These are phyloP conservation scores for Xylaria sp. DNA, from an alignment of 2,329 filamentous ascomycete genomes.

Conservation along the genomic window DNA sequence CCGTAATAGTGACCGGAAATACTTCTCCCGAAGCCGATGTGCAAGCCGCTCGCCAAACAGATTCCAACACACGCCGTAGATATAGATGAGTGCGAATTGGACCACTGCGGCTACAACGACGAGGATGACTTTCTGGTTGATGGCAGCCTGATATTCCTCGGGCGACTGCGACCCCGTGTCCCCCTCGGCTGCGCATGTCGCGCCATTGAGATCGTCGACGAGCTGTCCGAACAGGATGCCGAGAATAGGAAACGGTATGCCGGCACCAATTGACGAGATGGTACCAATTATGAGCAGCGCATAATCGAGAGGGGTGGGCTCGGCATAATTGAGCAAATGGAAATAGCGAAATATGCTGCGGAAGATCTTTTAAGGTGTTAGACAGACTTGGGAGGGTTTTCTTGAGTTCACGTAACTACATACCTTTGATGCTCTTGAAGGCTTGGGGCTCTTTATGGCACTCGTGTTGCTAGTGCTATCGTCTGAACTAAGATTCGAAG, in stretches of 20 bases:
- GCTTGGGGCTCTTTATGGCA: conserved; percentile 7
- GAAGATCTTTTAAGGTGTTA: conserved; percentile 27
- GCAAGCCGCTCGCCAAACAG: conserved; percentile 66
- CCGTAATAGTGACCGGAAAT: conserved; percentile 63
- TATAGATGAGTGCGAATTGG: conserved; percentile 66
- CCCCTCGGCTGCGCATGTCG: conserved; percentile 57
- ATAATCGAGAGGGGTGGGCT: conserved; percentile 57
- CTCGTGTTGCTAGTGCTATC: conserved; percentile 20
- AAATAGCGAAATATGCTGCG: conserved; percentile 54
- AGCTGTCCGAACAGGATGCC: conserved; percentile 72
- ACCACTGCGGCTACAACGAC: conserved; percentile 69
- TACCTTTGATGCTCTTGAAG: conserved; percentile 33
- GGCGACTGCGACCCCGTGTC: conserved; percentile 35
- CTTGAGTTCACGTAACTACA: conserved; percentile 1
- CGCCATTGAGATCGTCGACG: conserved; percentile 68
- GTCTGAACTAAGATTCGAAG: conserved; percentile 26
- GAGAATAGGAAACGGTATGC: conserved; percentile 70
- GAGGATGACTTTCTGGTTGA: conserved; percentile 64
- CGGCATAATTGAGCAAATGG: conserved; percentile 57
- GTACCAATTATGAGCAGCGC: conserved; percentile 55
- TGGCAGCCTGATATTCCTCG: conserved; percentile 50
- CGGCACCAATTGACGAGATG: conserved; percentile 63
- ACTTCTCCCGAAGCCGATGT: conserved; percentile 65
- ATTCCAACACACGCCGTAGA: conserved; percentile 67
- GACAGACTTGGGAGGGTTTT: conserved; percentile 1